phyloP scores from a whole-genome alignment of 495 filamentous ascomycete genomes.

The Tuber indicum region DNA sequence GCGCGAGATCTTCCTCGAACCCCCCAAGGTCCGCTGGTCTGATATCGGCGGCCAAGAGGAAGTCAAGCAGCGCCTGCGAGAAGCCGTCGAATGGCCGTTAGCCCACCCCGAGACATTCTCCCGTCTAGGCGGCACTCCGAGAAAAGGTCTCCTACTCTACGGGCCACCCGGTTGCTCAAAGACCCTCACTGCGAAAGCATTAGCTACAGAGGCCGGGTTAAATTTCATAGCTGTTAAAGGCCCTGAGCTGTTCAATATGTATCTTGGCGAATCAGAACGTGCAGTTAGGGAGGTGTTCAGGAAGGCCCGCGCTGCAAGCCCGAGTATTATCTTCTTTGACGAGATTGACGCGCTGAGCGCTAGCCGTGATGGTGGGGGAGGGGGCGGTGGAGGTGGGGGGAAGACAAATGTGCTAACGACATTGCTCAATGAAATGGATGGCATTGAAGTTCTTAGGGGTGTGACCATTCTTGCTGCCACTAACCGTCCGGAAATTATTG shows the following conservation, averaged over 20 bases:
- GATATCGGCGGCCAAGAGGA: conserved; percentile 86
- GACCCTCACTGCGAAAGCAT: conserved; percentile 84
- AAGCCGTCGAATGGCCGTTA: conserved; percentile 60
- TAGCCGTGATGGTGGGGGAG: conserved; percentile 53
- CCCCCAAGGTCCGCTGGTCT: conserved; percentile 76
- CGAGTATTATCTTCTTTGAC: conserved; percentile 96
- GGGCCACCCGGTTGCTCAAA: conserved; percentile 96
- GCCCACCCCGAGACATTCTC: conserved; percentile 57
- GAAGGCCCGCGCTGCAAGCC: conserved; percentile 75
- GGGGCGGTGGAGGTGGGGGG: conserved; percentile 47
- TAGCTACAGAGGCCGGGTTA: conserved; percentile 82
- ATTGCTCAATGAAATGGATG: conserved; percentile 92
- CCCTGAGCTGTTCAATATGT: conserved; percentile 94
- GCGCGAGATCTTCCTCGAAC: conserved; percentile 81
- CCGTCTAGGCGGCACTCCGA: conserved; percentile 57
- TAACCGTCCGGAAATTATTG: conserved; percentile 76
- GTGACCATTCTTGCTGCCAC: conserved; percentile 92
- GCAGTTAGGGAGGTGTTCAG: conserved; percentile 81
- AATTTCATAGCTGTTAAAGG: conserved; percentile 97
- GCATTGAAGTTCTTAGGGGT: conserved; percentile 74
- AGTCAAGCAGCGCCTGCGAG: conserved; percentile 63
- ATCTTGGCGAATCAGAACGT: conserved; percentile 92
- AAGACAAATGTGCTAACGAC: conserved; percentile 83
- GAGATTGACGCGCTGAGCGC: conserved; percentile 94
- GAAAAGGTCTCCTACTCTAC: conserved; percentile 82